Evolutionary conservation across 371 early-diverging fungal genomes (phyloP), one percentile per base, ranked within the genome.

Genomic region (Lichtheimia corymbifera): DNA sequence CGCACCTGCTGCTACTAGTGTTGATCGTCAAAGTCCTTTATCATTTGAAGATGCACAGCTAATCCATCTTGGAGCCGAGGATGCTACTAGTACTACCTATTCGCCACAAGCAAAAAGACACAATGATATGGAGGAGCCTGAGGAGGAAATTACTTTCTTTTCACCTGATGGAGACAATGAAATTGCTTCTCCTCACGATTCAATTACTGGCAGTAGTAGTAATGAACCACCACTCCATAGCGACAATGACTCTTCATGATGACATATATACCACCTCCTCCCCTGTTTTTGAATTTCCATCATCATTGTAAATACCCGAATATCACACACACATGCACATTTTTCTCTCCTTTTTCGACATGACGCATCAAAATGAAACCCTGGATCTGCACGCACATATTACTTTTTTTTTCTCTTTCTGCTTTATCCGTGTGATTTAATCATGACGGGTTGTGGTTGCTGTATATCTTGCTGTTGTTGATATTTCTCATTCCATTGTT

Each of bases 101-200:
- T 22, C 47, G 41, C 7, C 63, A 67, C 14, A 35, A 35, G 9
- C 2, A 11, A 35, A 5, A 35, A 35, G 35, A 9, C 35, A 6
- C 35, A 49, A 54, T 35, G 66, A 63, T 24, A 42, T 24, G 35
- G 41, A 49, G 17, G 51, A n/a, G 11, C n/a, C n/a, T n/a, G 17
- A 5, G 7, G 12, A 14, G 76, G n/a, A 47, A 17, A 15, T 18
- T 5, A 18, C 11, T 5, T 47, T 82, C 22, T 82, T 71, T 66
- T 82, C 83, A 11, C 83, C 85, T 17, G 85, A 82, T 60, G 85
- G 85, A 3, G 85, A 85, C 61, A 85, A 82, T 41, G 85, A 85
- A 52, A 77, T 82, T 1, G 85, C 68, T 20, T 62, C 68, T 57
- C 79, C 79, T 25, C 68, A 66, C 30, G 79, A 79, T 11, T 73